Percentiles rank a stretch among this genome's conserved stretches.
Conservation (phyloP, 495 filamentous ascomycete species). For the Cryomyces minteri region DNA sequence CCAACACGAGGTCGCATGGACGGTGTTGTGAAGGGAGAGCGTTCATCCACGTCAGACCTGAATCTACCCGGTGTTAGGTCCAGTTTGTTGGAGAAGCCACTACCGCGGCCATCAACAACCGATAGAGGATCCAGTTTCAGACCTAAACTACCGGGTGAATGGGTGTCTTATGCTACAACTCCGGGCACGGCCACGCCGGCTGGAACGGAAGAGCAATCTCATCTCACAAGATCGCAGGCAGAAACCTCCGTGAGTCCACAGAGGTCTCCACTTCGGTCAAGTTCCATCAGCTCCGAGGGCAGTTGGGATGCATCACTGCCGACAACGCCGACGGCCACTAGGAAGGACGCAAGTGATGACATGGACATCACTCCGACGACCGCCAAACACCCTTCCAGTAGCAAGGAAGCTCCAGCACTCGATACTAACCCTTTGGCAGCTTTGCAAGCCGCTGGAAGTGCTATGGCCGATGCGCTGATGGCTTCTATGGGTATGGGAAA, state of each 20-base stretch:
- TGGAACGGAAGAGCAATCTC: conserved; percentile 5
- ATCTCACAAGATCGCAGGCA: too few relatives aligned
- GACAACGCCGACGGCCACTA: not conserved
- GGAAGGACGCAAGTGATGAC: conserved; percentile 5
- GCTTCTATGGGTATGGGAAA: conserved; percentile 9
- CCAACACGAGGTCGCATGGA: not conserved
- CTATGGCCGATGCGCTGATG: conserved; percentile 14
- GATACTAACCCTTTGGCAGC: conserved; percentile 11
- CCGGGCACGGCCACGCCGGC: conserved; percentile 6
- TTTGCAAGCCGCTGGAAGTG: conserved; percentile 11
- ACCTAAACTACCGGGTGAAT: conserved; percentile 44
- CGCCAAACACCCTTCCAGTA: not conserved
- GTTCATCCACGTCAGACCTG: not conserved
- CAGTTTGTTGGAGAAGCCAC: not conserved
- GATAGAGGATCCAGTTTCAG: conserved; percentile 23
- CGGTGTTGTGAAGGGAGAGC: not conserved
- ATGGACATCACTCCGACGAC: conserved; percentile 20
- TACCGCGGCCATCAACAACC: conserved; percentile 2
- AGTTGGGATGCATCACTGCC: not conserved
- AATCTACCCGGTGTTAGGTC: too few relatives aligned
- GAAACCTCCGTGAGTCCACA: too few relatives aligned
- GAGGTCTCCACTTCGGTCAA: too few relatives aligned
- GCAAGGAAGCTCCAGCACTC: too few relatives aligned
- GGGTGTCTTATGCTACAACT: conserved; percentile 39
- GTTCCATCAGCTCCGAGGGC: too few relatives aligned